Conservation (phyloP, 2,329 filamentous ascomycete species). For the Myriosclerotinia scirpicola region DNA sequence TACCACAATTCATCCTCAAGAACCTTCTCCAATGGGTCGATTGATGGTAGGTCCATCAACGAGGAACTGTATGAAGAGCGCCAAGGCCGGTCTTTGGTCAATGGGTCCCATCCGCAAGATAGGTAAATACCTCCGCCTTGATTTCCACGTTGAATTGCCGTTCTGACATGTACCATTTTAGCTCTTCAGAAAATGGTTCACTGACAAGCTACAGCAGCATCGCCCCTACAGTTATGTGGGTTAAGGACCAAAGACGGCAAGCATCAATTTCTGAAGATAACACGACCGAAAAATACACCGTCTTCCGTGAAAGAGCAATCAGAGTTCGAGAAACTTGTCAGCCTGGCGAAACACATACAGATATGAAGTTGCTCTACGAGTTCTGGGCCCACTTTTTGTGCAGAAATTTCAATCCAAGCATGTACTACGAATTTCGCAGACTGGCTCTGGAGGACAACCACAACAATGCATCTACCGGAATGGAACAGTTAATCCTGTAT, state of each 20-base stretch:
- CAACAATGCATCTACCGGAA: conserved; percentile 53
- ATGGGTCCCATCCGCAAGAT: conserved; percentile 43
- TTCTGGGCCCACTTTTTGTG: conserved; percentile 75
- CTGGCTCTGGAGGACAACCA: conserved; percentile 65
- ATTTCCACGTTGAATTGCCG: background rate
- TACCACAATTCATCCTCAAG: conserved; percentile 46
- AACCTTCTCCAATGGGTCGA: conserved; percentile 56
- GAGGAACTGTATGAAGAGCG: conserved; percentile 47
- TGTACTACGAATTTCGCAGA: conserved; percentile 73
- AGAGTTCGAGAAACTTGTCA: conserved; percentile 42
- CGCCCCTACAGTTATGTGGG: conserved; percentile 43
- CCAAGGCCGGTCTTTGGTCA: conserved; percentile 41
- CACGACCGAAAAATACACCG: conserved; percentile 41
- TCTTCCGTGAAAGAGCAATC: conserved; percentile 45
- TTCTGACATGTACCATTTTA: conserved; percentile 24
- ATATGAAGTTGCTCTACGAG: conserved; percentile 68
- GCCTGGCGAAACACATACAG: conserved; percentile 47
- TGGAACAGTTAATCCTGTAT: conserved; percentile 64
- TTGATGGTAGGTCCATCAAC: conserved; percentile 53
- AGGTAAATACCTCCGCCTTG: conserved; percentile 38
- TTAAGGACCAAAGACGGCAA: conserved; percentile 40
- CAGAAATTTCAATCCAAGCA: conserved; percentile 69
- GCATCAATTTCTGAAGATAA: conserved; percentile 41
- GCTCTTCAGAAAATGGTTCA: conserved; percentile 34
- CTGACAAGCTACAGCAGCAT: conserved; percentile 32